phyloP scores from a whole-genome alignment of 2,329 filamentous ascomycete genomes.

The Fusarium paranaense region DNA sequence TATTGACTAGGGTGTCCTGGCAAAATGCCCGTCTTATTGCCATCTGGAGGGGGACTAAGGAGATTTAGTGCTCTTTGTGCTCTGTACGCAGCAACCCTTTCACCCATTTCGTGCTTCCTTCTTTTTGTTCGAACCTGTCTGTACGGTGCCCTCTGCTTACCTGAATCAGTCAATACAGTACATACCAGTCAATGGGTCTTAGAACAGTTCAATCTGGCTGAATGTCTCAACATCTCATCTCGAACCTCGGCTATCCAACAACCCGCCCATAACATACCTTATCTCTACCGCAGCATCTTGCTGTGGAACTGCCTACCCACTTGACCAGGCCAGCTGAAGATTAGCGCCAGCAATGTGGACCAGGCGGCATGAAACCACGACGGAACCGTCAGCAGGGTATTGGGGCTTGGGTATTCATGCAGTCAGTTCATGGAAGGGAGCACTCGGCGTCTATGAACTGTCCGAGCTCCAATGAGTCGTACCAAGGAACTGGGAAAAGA shows the following conservation, averaged over 20 bases:
- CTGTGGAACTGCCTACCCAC: not conserved
- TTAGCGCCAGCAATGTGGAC: conserved; percentile 7
- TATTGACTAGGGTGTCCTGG: not conserved
- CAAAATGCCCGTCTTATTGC: conserved; percentile 1
- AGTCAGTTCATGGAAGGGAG: not conserved
- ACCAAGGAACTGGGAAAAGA: conserved; percentile 11
- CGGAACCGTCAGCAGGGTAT: not conserved
- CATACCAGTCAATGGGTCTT: not conserved
- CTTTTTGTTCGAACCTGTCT: not conserved
- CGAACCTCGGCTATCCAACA: not conserved
- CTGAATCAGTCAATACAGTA: not conserved
- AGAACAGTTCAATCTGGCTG: not conserved
- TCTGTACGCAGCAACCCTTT: not conserved
- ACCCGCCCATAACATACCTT: not conserved
- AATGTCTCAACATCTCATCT: not conserved
- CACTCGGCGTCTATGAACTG: not conserved
- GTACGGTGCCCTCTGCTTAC: not conserved
- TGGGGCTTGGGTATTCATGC: conserved; percentile 1
- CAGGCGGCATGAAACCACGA: not conserved
- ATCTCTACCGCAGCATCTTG: conserved; percentile 5
- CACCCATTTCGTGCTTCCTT: not conserved
- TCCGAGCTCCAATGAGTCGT: not conserved
- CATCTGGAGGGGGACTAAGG: not conserved
- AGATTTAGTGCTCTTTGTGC: not conserved
- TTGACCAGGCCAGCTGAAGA: not conserved